Percentiles rank a stretch among this genome's conserved stretches.
phyloP scores from a whole-genome alignment of 352 stramenopile species.

The Phytophthora ramorum region DNA sequence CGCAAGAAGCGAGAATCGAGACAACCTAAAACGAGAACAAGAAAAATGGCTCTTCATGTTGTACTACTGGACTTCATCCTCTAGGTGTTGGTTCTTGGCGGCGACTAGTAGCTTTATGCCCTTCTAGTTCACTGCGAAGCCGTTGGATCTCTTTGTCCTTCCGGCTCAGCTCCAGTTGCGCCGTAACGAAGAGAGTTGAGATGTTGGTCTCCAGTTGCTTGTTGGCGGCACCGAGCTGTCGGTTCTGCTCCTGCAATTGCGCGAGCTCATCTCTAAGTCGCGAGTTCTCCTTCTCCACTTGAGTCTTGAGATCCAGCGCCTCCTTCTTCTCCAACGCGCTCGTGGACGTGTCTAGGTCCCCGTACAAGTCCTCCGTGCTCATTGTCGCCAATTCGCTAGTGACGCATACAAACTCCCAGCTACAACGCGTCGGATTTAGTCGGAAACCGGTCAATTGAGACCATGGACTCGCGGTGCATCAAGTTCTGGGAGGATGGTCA shows the following conservation, averaged over 20 bases:
- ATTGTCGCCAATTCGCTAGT: neutral
- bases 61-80: conserved; percentile 5
- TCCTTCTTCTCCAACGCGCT: conserved; percentile 74
- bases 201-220: conserved; percentile 75
- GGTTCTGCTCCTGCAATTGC: conserved; percentile 71
- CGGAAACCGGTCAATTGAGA: neutral
- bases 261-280: conserved; percentile 62
- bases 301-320: conserved; percentile 56
- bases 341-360: conserved; percentile 83
- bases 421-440: conserved; percentile 28
- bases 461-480: conserved; percentile 70
- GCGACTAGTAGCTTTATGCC: neutral
- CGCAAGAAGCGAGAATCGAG: conserved; percentile 31
- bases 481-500: conserved; percentile 86
- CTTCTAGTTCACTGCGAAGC: conserved; percentile 58
- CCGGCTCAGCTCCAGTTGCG: conserved; percentile 75
- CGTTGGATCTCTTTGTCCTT: conserved; percentile 84
- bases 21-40: conserved; percentile 36
- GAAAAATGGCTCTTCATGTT: conserved; percentile 18
- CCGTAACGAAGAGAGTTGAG: conserved; percentile 76
- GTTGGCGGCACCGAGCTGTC: conserved; percentile 61
- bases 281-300: conserved; percentile 60
- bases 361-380: conserved; percentile 69
- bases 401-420: conserved; percentile 24
- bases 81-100: no score